Base-by-base conservation (phyloP, 768 basidiomycete species). In the Fomitopsis serialis region DNA sequence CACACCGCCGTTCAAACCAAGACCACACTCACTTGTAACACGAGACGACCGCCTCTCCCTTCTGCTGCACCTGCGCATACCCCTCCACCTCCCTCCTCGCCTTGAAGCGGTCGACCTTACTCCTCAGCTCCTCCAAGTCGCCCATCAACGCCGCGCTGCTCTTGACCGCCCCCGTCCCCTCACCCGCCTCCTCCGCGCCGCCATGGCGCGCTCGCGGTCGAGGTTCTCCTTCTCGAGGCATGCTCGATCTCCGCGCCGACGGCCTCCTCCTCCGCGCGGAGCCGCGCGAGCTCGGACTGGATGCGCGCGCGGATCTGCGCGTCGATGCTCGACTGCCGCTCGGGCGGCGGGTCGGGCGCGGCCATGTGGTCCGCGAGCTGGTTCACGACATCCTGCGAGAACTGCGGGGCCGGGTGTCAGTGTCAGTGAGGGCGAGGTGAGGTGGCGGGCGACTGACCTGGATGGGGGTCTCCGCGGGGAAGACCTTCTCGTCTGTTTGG, bases 211-310 rank as follows among this genome's bases (percentile, higher is more conserved):
- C 70, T 93, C 91, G 53, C 79, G 77, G 67, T 92, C 88, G 48
- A 94, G 68, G 69, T 94, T 95, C 73, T 94, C 92, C 72, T 84
- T 87, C 74, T 94, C 88, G 45, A 95, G 74, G 88, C 89, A 29
- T 66, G 72, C 62, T 89, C 86, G 32, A 95, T 92, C 70, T 91
- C 80, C 45, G 74, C 71, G 42, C 78, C 81, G 11, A 95, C 84
- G 34, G 72, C 66, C 54, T 82, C 81, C 66, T 92, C 91, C 63
- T 90, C 83, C 25, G 75, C 71, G 29, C 79, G 83, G 58, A 94
- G 73, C 37, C 78, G 78, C 25, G 75, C 68, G 17, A 92, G 72
- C 66, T 92, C 90, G 37, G 73, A 74, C 42, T 82, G 76, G 55
- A 95, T 93, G 40, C 82, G 80, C 36, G 81, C 72, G 35, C 83